Base-by-base conservation (phyloP, 257 asterid genomes). In the Gardenia jasminoides region DNA sequence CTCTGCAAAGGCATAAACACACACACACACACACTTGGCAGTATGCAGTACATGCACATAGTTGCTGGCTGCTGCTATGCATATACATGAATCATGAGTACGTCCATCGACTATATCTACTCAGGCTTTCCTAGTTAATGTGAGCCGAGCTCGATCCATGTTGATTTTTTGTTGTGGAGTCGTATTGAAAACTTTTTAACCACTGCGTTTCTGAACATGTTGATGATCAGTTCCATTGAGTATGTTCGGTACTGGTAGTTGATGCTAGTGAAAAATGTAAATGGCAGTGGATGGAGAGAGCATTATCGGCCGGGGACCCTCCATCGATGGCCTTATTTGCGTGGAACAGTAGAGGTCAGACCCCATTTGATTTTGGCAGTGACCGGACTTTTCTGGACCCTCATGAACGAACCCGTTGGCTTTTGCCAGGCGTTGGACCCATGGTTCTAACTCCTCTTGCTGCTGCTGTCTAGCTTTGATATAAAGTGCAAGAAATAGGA, bases 311-410 rank as follows among this genome's bases (percentile, higher is more conserved):
- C 19, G 39, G 48, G 72, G 72, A 43, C 78, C 61, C 46, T 50
- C 65, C 70, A 59, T 59, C 13, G 9, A 36, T 75, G 46, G 33
- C 24, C 44, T 52, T 9, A 31, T 30, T 72, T 73, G 44, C 0
- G 58, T 43, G 9, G 39, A 70, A 33, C 74, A 44, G 74, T 22
- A 44, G 74, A 70, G 17, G 36, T 9, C 72, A 16, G 54, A 71
- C 48, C 43, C 59, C 22, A 31, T 22, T 36, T 36, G 41, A 36
- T 36, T 54, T 68, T 54, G 50, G 61, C 72, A 61, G 62, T 76
- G 79, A 64, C 70, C 79, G 79, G 79, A 62, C 72, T 62, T 15
- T 65, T 65, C 56, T 44, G 68, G 68, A 59, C 47, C 78, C 78
- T 59, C 31, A n/a, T 30, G 82, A 41, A 46, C 56, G 82, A 41